A percentile compares a stretch with the other conserved stretches of the same genome.
phyloP scores from a whole-genome alignment of 441 rosid genomes.

The Pelargonium australe region DNA sequence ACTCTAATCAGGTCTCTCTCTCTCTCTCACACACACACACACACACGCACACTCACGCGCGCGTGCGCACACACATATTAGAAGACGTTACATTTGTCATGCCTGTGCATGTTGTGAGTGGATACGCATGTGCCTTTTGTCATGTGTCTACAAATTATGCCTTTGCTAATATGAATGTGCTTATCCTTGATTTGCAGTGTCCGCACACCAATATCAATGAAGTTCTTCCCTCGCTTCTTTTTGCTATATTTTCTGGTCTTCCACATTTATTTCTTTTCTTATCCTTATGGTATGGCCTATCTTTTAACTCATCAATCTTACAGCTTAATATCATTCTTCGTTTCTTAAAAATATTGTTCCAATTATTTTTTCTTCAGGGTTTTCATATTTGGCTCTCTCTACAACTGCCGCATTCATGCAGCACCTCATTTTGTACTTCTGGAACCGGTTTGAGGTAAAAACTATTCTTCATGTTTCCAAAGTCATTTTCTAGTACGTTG shows the following conservation, averaged over 20 bases:
- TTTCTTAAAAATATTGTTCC: background rate
- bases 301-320: background rate
- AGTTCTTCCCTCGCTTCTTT: conserved; percentile 98
- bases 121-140: background rate
- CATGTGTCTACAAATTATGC: background rate
- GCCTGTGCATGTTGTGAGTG: background rate
- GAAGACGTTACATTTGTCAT: background rate
- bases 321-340: conserved; percentile 8
- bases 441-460: conserved; percentile 97
- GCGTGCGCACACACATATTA: no score
- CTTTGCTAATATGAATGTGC: conserved; percentile 20
- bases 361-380: conserved; percentile 43
- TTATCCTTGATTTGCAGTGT: conserved; percentile 53
- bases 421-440: conserved; percentile 86
- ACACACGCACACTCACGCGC: no score
- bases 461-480: background rate
- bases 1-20: conserved; percentile 74
- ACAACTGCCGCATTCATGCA: conserved; percentile 88
- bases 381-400: conserved; percentile 82
- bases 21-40: conserved; percentile 12
- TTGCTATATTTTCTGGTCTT: conserved; percentile 91
- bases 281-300: conserved; percentile 59
- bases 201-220: conserved; percentile 95
- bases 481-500: background rate
- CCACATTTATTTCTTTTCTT: conserved; percentile 96